These are phyloP conservation scores for Phoma sp. DNA, from an alignment of 2,329 filamentous ascomycete genomes.

Conservation along the genomic window DNA sequence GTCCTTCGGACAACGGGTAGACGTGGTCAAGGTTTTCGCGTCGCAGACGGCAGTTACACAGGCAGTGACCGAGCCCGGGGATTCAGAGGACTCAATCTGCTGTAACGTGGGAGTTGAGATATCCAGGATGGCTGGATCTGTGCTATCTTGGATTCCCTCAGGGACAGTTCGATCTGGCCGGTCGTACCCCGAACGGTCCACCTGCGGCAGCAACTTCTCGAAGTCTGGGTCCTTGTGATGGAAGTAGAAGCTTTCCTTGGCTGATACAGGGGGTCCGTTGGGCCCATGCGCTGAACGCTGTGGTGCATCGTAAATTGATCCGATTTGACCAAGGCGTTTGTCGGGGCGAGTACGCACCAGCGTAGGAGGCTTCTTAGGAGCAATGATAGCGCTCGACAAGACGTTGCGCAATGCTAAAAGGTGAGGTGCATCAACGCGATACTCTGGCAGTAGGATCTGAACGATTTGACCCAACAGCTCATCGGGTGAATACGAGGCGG, in stretches of 20 bases:
- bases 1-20: no score
- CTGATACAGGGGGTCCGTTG: slow-evolving; percentile 9
- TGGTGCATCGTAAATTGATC: background rate
- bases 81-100: background rate
- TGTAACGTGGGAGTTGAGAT: background rate
- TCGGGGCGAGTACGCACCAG: slow-evolving; percentile 12
- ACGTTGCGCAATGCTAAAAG: background rate
- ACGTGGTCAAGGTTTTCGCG: no score
- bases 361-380: slow-evolving; percentile 1
- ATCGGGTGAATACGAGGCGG: slow-evolving; percentile 7
- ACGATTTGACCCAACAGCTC: slow-evolving; percentile 6
- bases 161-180: background rate
- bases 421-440: slow-evolving; percentile 4
- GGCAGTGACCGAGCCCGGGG: background rate
- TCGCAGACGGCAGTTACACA: background rate
- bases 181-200: slow-evolving; percentile 7
- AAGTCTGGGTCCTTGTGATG: slow-evolving; percentile 11
- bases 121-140: background rate
- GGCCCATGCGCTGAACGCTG: background rate
- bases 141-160: background rate
- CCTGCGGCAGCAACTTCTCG: background rate
- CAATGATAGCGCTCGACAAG: background rate
- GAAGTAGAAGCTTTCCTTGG: slow-evolving; percentile 8
- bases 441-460: background rate
- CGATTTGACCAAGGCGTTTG: slow-evolving; percentile 7